These are phyloP conservation scores for Powellomyces hirtus DNA, from an alignment of 192 early-diverging fungal genomes.

Conservation along the genomic window DNA sequence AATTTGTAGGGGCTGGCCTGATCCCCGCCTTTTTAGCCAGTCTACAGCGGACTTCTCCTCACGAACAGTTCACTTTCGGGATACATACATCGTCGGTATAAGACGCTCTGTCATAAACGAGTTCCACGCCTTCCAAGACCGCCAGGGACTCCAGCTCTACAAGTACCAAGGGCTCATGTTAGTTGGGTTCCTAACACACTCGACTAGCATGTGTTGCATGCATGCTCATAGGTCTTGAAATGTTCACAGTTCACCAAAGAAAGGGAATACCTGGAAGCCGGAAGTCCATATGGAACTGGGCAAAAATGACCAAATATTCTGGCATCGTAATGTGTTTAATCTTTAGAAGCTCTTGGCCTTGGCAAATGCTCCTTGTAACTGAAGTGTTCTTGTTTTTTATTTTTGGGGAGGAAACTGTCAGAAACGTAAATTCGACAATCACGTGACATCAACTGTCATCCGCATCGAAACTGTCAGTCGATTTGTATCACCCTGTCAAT, in stretches of 20 bases:
- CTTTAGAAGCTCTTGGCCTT: too few species aligned
- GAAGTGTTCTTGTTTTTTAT: too few species aligned
- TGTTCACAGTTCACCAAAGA: neutral
- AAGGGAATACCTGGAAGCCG: conserved; percentile 38
- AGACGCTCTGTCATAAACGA: conserved; percentile 58
- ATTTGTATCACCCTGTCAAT: too few species aligned
- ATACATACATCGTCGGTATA: conserved; percentile 64
- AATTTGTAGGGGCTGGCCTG: too few species aligned
- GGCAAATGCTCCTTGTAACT: too few species aligned
- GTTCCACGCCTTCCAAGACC: conserved; percentile 64
- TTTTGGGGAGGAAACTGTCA: too few species aligned
- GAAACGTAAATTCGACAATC: too few species aligned
- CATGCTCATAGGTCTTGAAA: neutral
- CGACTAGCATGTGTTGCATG: neutral
- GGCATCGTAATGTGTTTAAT: too few species aligned
- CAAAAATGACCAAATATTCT: conserved; percentile 44
- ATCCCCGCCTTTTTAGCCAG: too few species aligned
- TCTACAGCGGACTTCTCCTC: neutral
- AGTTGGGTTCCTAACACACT: neutral
- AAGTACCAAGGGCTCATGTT: neutral
- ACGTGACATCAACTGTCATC: too few species aligned
- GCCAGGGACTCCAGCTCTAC: conserved; percentile 83
- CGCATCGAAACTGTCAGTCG: too few species aligned
- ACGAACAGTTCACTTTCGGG: neutral
- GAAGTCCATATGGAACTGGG: conserved; percentile 48